Evolutionary conservation across 2,329 filamentous ascomycete genomes (phyloP).

Genomic region (Botrytis sinoallii): DNA sequence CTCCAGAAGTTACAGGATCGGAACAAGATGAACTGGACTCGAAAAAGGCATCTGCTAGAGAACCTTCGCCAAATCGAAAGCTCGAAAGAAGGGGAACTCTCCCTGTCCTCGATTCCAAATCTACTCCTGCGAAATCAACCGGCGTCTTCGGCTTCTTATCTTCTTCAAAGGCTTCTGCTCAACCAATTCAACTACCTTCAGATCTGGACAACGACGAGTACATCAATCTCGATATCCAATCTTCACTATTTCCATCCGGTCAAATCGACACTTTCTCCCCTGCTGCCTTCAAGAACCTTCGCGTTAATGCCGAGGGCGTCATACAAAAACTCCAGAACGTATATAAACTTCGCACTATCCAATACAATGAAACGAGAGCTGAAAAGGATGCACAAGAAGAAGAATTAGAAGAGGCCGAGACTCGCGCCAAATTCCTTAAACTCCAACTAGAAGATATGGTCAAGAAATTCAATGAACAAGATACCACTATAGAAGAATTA

Average conservation of each 20-base stretch:
- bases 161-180: constrained; percentile 28
- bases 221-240: constrained; percentile 52
- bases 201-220: constrained; percentile 49
- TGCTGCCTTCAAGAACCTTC: constrained; percentile 59
- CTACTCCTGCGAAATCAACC: constrained; percentile 20
- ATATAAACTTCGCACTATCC: constrained; percentile 52
- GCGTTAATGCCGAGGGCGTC: constrained; percentile 54
- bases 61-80: constrained; percentile 26
- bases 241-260: constrained; percentile 50
- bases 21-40: constrained; percentile 19
- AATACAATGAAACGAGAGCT: constrained; percentile 50
- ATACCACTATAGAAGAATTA: constrained; percentile 49
- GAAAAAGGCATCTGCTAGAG: constrained; percentile 19
- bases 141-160: constrained; percentile 33
- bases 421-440: constrained; percentile 52
- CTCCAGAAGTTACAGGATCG: constrained; percentile 28
- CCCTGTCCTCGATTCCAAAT: constrained; percentile 20
- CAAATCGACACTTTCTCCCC: constrained; percentile 55
- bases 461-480: constrained; percentile 51
- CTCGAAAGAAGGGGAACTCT: constrained; percentile 28
- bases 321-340: constrained; percentile 56
- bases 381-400: constrained; percentile 55
- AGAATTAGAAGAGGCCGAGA: constrained; percentile 55
- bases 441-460: constrained; percentile 60
- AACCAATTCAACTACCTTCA: constrained; percentile 30